These are phyloP conservation scores for Fusarium chuoi DNA, from an alignment of 2,329 filamentous ascomycete species.

Conservation along the genomic window DNA sequence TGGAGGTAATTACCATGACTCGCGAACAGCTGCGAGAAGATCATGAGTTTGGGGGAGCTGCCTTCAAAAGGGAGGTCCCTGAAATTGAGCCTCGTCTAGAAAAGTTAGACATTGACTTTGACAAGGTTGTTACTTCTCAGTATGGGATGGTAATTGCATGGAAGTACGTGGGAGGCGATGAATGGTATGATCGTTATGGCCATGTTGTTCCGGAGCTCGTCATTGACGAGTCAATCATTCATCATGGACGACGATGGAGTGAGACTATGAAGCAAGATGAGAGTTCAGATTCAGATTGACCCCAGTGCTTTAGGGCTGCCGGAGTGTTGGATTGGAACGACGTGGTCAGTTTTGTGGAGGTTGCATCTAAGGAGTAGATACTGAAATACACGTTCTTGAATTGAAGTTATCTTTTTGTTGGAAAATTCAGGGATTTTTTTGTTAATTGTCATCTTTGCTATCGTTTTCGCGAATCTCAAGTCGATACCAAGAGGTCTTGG, in stretches of 20 bases:
- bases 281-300: neutral
- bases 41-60: neutral
- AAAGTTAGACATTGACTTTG: neutral
- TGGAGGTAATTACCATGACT: neutral
- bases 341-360: neutral
- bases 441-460: neutral
- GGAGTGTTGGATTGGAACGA: neutral
- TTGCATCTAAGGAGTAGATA: neutral
- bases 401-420: rapidly evolving
- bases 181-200: neutral
- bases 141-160: neutral
- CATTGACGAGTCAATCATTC: neutral
- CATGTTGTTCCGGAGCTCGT: neutral
- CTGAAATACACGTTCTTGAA: rapidly evolving
- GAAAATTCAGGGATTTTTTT: rapidly evolving
- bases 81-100: neutral
- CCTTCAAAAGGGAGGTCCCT: neutral
- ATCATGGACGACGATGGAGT: neutral
- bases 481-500: neutral
- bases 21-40: neutral
- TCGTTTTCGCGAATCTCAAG: neutral
- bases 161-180: neutral
- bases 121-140: neutral
- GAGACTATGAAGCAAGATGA: too few relatives aligned
- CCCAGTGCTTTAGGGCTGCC: too few relatives aligned